phyloP scores from a whole-genome alignment of 1,284 basidiomycete genomes.

The Laetiporus sulphureus region DNA sequence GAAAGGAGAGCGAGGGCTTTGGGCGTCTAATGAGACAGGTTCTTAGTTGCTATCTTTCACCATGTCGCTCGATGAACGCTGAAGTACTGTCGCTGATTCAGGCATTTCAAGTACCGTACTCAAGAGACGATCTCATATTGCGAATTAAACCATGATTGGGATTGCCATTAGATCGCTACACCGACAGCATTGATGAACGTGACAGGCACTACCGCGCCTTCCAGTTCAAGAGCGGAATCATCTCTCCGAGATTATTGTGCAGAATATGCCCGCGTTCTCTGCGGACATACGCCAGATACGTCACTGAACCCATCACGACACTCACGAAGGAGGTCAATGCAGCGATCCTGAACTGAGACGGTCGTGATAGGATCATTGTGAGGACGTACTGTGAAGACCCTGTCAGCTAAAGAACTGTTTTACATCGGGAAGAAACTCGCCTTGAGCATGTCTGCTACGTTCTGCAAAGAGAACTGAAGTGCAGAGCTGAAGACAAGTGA shows the following conservation, averaged over 20 bases:
- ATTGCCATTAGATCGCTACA: too few species aligned
- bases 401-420: not conserved
- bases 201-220: slow-evolving; percentile 9
- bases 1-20: too few species aligned
- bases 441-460: slow-evolving; percentile 22
- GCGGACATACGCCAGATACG: slow-evolving; percentile 22
- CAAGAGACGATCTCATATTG: too few species aligned
- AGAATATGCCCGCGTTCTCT: slow-evolving; percentile 23
- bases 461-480: slow-evolving; percentile 23
- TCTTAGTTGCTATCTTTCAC: too few species aligned
- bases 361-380: slow-evolving; percentile 22
- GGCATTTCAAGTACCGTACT: too few species aligned
- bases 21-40: too few species aligned
- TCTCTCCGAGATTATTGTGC: slow-evolving; percentile 15
- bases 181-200: too few species aligned
- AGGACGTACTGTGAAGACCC: slow-evolving; percentile 16
- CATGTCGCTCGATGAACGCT: too few species aligned
- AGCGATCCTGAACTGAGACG: slow-evolving; percentile 25
- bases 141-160: too few species aligned
- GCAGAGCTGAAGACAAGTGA: slow-evolving; percentile 13
- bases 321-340: slow-evolving; percentile 22
- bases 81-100: too few species aligned
- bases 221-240: slow-evolving; percentile 14
- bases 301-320: slow-evolving; percentile 19
- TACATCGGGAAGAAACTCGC: slow-evolving; percentile 1